These are phyloP conservation scores for Picea abies DNA, from an alignment of 83 land plant species.

Conservation along the genomic window DNA sequence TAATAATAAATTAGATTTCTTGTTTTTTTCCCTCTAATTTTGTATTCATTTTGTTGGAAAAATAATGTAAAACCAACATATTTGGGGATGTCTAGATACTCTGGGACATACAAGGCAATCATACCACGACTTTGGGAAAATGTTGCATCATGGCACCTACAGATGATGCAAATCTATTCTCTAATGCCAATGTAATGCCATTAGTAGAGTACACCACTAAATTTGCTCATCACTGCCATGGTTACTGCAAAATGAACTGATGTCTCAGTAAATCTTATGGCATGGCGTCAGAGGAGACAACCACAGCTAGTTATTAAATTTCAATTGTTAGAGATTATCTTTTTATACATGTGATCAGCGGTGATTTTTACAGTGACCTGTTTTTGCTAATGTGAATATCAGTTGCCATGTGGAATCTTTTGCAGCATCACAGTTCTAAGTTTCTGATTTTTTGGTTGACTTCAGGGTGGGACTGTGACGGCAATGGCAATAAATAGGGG, in stretches of 20 bases:
- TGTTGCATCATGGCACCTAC: neutral
- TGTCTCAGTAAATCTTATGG: neutral
- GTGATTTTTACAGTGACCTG: neutral
- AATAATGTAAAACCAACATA: neutral
- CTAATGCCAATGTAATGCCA: neutral
- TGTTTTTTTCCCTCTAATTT: neutral
- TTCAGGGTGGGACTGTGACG: constrained; percentile 93
- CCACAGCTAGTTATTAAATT: neutral
- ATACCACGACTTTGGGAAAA: neutral
- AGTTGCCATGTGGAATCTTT: neutral
- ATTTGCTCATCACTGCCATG: neutral
- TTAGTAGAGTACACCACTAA: neutral
- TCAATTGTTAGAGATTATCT: neutral
- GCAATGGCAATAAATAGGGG: constrained; percentile 95
- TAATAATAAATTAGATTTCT: neutral
- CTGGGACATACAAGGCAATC: neutral
- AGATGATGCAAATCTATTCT: neutral
- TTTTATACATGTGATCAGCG: neutral
- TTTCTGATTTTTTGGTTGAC: constrained; percentile 7
- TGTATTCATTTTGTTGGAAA: neutral
- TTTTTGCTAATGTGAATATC: neutral
- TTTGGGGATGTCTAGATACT: neutral
- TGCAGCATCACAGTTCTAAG: neutral
- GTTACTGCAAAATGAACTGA: neutral
- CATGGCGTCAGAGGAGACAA: neutral